A percentile compares a stretch with the other conserved stretches of the same genome.
Conservation (phyloP, 176 grass and related monocot species). For the Aegilops longissima region DNA sequence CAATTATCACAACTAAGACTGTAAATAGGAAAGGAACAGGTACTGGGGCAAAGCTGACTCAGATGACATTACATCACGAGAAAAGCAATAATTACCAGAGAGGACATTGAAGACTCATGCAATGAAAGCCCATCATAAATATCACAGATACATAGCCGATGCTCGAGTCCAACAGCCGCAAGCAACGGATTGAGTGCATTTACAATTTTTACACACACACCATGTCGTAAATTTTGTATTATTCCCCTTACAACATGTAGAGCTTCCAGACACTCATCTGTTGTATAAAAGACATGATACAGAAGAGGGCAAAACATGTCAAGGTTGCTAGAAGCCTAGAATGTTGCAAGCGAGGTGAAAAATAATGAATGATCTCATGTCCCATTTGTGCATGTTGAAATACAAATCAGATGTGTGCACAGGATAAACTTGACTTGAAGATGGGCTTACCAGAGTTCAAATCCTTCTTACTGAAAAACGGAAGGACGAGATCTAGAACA, state of each 20-base stretch:
- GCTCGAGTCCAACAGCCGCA: constrained; percentile 58
- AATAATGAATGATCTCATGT: not conserved
- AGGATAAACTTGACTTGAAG: constrained; percentile 22
- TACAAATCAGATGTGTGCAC: not conserved
- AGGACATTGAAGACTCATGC: constrained; percentile 61
- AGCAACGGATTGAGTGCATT: constrained; percentile 75
- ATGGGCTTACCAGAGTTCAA: constrained; percentile 54
- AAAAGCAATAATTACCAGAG: constrained; percentile 61
- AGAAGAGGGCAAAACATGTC: constrained; percentile 3
- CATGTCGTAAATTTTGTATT: constrained; percentile 56
- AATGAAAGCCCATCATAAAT: constrained; percentile 57
- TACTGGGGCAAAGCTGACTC: not conserved
- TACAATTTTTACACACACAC: constrained; percentile 61
- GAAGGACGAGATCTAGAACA: constrained; percentile 79
- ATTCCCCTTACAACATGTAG: constrained; percentile 65
- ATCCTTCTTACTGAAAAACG: constrained; percentile 81
- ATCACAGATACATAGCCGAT: constrained; percentile 79
- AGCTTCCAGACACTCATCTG: constrained; percentile 85
- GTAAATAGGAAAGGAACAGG: constrained; percentile 17
- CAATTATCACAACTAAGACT: constrained; percentile 19
- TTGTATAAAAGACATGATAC: constrained; percentile 14
- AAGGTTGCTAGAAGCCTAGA: constrained; percentile 8
- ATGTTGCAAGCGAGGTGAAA: not conserved
- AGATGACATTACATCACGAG: constrained; percentile 9
- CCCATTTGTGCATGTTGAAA: constrained; percentile 15